Evolutionary conservation across 2,329 filamentous ascomycete species (phyloP), one percentile per base, ranked within the genome.

Genomic region (Chalaropsis thielavioides): DNA sequence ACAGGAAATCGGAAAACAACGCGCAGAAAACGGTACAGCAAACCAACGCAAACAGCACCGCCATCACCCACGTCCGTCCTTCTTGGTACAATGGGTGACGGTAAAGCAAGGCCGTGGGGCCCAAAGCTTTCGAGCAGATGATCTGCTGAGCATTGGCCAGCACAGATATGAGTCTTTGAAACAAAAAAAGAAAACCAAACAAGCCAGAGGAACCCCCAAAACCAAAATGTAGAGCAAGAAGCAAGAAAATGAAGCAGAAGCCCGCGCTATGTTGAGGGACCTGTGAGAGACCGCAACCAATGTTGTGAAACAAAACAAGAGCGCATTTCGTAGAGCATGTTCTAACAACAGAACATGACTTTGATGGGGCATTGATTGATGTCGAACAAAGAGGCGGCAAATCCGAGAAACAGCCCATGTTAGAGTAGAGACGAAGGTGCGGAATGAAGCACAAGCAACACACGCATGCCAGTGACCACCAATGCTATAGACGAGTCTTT

Each of bases 141-240:
- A 64, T 64, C 63, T 65, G 46, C 60, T 59, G 65, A 63, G 59
- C 65, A 41, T 68, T 46, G 60, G 63, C 58, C 58, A 64, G 59
- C 60, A 67, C 17, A 66, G 35, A 41, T 66, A 67, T 19, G 63
- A 67, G 54, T 46, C 54, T 64, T 63, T 60, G 63, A 41, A 63
- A n/a, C n/a, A n/a, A 8, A 38, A 38, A 63, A 31, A 31, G 31
- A 10, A 38, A 38, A 67, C 46, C 19, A 22, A 63, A 61, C 51
- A 68, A 71, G 69, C 68, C 66, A 71, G 67, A 71, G 68, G 69
- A 69, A 68, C 68, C 68, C 67, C 68, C 68, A 19, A 58, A 38
- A n/a, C 31, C 27, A 58, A n/a, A 38, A 58, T 58, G 54, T 58
- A 35, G 54, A 69, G 68, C 69, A 65, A 67, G 68, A 69, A 69